phyloP scores from a whole-genome alignment of 441 rosid genomes.

The Populus trichocarpa region DNA sequence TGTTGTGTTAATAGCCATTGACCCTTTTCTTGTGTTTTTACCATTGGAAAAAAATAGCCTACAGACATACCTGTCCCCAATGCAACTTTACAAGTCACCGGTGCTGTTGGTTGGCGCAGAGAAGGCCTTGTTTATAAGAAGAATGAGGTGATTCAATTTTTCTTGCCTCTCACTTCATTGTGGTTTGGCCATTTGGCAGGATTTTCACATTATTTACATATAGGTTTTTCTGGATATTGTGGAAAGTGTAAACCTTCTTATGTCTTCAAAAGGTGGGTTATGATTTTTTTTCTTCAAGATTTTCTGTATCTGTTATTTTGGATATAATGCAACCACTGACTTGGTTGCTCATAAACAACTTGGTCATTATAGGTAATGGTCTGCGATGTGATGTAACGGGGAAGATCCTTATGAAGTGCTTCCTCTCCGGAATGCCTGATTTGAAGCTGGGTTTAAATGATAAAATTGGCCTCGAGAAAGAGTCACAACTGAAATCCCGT shows the following conservation, averaged over 20 bases:
- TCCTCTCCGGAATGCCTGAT: conserved; percentile 99
- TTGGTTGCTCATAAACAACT: conserved; percentile 15
- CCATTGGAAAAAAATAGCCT: conserved; percentile 44
- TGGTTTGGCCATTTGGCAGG: conserved; percentile 11
- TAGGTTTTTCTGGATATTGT: conserved; percentile 98
- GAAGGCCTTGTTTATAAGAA: conserved; percentile 96
- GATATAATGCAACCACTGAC: not conserved
- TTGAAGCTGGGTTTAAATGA: conserved; percentile 97
- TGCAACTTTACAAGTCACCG: conserved; percentile 99
- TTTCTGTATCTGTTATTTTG: not conserved
- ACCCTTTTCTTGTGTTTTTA: conserved; percentile 7
- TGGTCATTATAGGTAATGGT: conserved; percentile 63
- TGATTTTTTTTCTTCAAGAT: not conserved
- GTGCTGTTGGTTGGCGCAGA: conserved; percentile 99
- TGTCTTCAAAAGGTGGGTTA: conserved; percentile 89
- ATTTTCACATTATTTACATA: conserved; percentile 17
- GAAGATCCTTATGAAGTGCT: conserved; percentile 97
- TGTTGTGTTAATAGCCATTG: not conserved
- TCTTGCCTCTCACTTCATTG: conserved; percentile 2
- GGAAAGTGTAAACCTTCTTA: conserved; percentile 95
- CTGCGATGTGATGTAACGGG: conserved; percentile 98
- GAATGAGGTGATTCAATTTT: conserved; percentile 65
- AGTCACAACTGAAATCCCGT: conserved; percentile 91
- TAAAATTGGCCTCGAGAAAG: conserved; percentile 99
- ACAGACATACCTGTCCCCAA: conserved; percentile 92